Evolutionary conservation across 352 stramenopile species (phyloP).

Genomic region (Elongisporangium prolatum): DNA sequence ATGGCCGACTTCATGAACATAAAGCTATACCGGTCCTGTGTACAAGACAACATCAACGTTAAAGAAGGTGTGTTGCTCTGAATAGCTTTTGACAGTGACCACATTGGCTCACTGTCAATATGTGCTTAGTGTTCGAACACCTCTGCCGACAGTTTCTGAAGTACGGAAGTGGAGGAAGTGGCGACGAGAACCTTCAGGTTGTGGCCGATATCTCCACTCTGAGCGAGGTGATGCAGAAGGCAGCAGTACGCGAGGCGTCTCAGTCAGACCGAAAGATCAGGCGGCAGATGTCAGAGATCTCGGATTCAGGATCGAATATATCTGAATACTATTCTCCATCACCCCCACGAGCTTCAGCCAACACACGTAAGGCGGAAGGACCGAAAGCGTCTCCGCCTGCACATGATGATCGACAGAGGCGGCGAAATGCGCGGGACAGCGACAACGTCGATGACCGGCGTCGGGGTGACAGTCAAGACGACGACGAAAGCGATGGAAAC

Average conservation of each 20-base stretch:
- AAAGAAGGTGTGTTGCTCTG: conserved; percentile 33
- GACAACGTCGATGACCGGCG: conserved; percentile 12
- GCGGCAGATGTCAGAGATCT: conserved; percentile 35
- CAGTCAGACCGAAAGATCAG: conserved; percentile 16
- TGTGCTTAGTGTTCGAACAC: conserved; percentile 47
- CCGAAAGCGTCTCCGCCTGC: conserved; percentile 8
- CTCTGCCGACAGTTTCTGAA: conserved; percentile 50
- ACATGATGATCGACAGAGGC: conserved; percentile 15
- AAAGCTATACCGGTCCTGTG: conserved; percentile 51
- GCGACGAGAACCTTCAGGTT: conserved; percentile 28
- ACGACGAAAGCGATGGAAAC: conserved; percentile 6
- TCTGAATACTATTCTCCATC: conserved; percentile 7
- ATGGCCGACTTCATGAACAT: conserved; percentile 59
- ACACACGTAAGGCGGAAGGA: conserved; percentile 8
- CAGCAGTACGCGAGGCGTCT: conserved; percentile 11
- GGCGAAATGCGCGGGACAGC: conserved; percentile 13
- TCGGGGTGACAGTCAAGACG: conserved; percentile 5
- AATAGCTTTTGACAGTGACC: neutral
- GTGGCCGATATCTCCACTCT: conserved; percentile 53
- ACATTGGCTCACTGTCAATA: neutral
- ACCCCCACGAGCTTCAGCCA: conserved; percentile 16
- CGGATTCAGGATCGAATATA: conserved; percentile 23
- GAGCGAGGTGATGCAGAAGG: conserved; percentile 22
- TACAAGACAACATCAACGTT: conserved; percentile 74
- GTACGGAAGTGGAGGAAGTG: conserved; percentile 16